Evolutionary conservation across 2,329 filamentous ascomycete genomes (phyloP).

Genomic region (Aspergillus brasiliensis): DNA sequence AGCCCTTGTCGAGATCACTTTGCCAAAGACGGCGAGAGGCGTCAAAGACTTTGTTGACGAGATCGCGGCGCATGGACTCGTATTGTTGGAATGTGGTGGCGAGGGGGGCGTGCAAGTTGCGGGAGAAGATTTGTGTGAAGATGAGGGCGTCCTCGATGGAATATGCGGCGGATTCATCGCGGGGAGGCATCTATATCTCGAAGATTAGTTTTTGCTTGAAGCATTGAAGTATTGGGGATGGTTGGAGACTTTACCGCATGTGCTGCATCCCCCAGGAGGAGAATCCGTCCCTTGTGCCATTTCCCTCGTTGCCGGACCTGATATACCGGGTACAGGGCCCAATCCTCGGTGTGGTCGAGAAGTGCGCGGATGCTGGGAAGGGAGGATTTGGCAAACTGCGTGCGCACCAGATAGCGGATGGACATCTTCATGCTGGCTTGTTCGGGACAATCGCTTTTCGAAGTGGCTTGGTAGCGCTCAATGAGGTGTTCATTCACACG

Average conservation of each 20-base stretch:
- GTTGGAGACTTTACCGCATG: slow-evolving; percentile 39
- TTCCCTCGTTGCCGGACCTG: slow-evolving; percentile 36
- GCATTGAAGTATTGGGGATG: neutral
- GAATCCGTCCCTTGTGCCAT: slow-evolving; percentile 38
- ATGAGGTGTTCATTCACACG: slow-evolving; percentile 34
- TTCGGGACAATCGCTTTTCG: slow-evolving; percentile 28
- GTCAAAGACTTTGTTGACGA: slow-evolving; percentile 41
- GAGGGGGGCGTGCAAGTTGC: slow-evolving; percentile 28
- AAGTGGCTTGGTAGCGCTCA: slow-evolving; percentile 22
- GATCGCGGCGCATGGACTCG: slow-evolving; percentile 33
- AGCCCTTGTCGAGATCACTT: slow-evolving; percentile 17
- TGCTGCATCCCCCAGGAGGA: slow-evolving; percentile 48
- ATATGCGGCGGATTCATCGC: slow-evolving; percentile 44
- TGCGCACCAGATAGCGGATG: slow-evolving; percentile 35
- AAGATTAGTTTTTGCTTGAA: neutral
- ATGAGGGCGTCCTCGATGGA: slow-evolving; percentile 46
- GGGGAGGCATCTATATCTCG: slow-evolving; percentile 43
- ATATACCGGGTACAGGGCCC: slow-evolving; percentile 45
- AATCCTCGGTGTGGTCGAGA: slow-evolving; percentile 33
- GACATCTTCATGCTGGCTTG: slow-evolving; percentile 33
- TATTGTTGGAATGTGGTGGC: slow-evolving; percentile 32
- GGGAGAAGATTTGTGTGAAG: slow-evolving; percentile 36
- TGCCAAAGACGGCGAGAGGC: slow-evolving; percentile 16
- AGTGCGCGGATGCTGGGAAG: slow-evolving; percentile 37
- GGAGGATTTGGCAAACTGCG: slow-evolving; percentile 33